Percentiles rank a stretch among this genome's conserved stretches.
Conservation (phyloP, 2,329 filamentous ascomycete genomes). For the Aureobasidium sp. region DNA sequence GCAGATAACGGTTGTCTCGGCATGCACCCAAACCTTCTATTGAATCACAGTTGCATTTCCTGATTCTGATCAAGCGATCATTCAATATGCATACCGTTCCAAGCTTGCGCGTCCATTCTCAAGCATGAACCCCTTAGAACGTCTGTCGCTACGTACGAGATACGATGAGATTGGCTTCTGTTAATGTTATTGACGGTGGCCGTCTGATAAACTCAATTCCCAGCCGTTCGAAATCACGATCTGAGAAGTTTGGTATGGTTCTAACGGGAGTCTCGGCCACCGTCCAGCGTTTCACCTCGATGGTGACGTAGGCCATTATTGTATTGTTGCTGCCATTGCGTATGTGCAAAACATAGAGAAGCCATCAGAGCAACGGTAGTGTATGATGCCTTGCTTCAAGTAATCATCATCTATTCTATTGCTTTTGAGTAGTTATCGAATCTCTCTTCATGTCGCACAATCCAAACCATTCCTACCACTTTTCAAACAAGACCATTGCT, state of each 20-base stretch:
- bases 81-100: not conserved
- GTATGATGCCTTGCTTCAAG: not conserved
- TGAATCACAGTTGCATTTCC: not conserved
- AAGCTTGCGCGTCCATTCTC: too few species aligned
- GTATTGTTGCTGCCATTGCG: not conserved
- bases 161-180: not conserved
- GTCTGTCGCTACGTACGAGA: not conserved
- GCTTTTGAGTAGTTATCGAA: not conserved
- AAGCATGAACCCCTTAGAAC: not conserved
- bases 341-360: not conserved
- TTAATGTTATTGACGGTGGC: too few species aligned
- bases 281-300: not conserved
- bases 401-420: not conserved
- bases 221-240: not conserved
- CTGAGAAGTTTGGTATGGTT: not conserved
- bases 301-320: constrained; percentile 2
- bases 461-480: not conserved
- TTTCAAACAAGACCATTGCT: not conserved
- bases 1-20: not conserved
- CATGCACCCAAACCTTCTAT: not conserved
- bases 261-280: not conserved
- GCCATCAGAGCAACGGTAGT: too few species aligned
- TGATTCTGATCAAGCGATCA: not conserved
- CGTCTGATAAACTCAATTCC: not conserved
- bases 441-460: not conserved